Percentiles rank a stretch among this genome's conserved stretches.
Evolutionary conservation across 2,329 filamentous ascomycete genomes (phyloP).

Genomic region (Tolypocladium tundrense): DNA sequence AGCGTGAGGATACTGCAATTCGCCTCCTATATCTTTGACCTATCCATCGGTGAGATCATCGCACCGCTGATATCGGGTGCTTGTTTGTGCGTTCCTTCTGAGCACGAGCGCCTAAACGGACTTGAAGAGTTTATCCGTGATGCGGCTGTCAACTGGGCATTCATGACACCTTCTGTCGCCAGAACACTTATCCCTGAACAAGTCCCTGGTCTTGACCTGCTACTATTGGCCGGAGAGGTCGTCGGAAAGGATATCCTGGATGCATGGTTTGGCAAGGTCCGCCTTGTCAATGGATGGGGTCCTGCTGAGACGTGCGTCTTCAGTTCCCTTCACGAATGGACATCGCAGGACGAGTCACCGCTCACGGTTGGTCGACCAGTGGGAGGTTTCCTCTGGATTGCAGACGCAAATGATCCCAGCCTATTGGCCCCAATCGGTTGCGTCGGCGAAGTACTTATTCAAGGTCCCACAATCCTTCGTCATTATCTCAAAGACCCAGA

Average conservation of each 20-base stretch:
- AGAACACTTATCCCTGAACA: conserved; percentile 1
- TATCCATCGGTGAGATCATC: conserved; percentile 8
- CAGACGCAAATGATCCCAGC: not conserved
- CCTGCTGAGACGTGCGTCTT: conserved; percentile 4
- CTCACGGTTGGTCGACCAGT: conserved; percentile 2
- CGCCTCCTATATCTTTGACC: conserved; percentile 9
- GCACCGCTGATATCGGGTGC: conserved; percentile 5
- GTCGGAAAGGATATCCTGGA: conserved; percentile 2
- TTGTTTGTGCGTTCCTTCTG: conserved; percentile 8
- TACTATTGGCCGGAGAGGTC: conserved; percentile 4
- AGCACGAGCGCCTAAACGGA: conserved; percentile 3
- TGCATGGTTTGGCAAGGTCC: conserved; percentile 3
- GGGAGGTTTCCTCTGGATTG: conserved; percentile 2
- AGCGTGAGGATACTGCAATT: conserved; percentile 8
- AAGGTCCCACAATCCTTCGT: conserved; percentile 4
- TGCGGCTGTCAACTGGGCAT: conserved; percentile 2
- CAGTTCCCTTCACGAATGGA: conserved; percentile 1
- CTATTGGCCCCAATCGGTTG: conserved; percentile 1
- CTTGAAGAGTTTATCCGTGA: conserved; percentile 4
- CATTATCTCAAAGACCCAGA: conserved; percentile 2
- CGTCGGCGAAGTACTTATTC: conserved; percentile 5
- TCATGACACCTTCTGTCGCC: conserved; percentile 3
- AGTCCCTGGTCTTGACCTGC: conserved; percentile 1
- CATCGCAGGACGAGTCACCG: not conserved
- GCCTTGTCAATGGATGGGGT: conserved; percentile 6